Base-by-base conservation (phyloP, 1,284 basidiomycete genomes). In the Moesziomyces antarcticus region DNA sequence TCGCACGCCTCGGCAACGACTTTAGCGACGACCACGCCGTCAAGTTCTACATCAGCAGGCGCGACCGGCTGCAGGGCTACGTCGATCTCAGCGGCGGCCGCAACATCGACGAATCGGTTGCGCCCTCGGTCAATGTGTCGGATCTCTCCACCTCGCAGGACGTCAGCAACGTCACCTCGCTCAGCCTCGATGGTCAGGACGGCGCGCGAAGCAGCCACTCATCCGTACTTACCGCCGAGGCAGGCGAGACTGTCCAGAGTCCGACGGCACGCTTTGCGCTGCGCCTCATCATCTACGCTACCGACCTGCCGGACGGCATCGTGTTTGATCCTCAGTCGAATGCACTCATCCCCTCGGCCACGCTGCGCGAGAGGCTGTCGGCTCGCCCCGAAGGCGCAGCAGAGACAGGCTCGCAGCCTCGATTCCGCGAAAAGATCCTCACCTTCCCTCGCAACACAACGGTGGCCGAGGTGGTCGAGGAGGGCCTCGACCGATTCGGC, bases 1-100 rank as follows among this genome's bases (percentile, higher is more conserved):
- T 97, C 85, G 91, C 90, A 77, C 92, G 93, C 77, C 86, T 97
- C 37, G 90, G 92, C 35, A 96, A 94, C 77, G 96, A 98, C 84
- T 99, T 95, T 82, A 93, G 92, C 55, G 96, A 99, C 73, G 95
- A 98, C 81, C 94, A 93, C 11, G 91, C 91, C 0, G 95, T 98
- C 85, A 98, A 97, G 85, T 93, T 98, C 84, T 98, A 96, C 85
- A 85, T 99, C 72, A 93, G 96, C 81, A 61, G 75, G 33, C 72
- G 74, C 20, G 68, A 73, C 8, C 66, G 63, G 46, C 25, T 65
- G 46, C 64, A 59, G 20, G 70, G 70, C 27, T 72, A 69, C 40
- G 65, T 66, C 42, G 61, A 68, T 25, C 46, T 69, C 42, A 59
- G 43, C 49, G 56, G 52, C 22, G 56, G 48, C 11, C 53, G 52